Evolutionary conservation across 1,284 basidiomycete genomes (phyloP).

Genomic region (Cryptococcus deneoformans): DNA sequence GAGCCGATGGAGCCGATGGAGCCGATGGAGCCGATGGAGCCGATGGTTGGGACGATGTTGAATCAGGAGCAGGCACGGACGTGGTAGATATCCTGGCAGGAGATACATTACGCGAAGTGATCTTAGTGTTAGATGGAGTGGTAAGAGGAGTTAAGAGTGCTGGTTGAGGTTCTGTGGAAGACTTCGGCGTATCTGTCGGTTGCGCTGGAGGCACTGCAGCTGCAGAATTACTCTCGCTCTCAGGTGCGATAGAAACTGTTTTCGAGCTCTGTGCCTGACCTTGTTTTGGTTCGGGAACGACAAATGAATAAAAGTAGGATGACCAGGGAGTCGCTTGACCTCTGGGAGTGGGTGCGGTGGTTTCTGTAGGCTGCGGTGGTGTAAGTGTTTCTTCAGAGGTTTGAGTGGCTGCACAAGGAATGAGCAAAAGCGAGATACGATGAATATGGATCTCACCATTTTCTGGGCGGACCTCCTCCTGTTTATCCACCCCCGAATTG

Average conservation of each 20-base stretch:
- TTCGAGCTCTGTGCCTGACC: not conserved
- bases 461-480: not conserved
- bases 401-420: not conserved
- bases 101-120: not conserved
- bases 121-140: not conserved
- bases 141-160: not conserved
- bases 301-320: conserved; percentile 27
- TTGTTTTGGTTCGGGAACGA: conserved; percentile 7
- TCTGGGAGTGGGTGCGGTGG: not conserved
- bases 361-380: not conserved
- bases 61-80: not conserved
- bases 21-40: not conserved
- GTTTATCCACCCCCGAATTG: not conserved
- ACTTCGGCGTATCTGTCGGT: not conserved
- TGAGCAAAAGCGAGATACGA: too few species aligned
- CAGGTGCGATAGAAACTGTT: conserved; percentile 3
- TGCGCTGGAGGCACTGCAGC: conserved; percentile 7
- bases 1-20: too few species aligned
- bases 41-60: too few species aligned
- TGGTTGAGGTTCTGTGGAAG: conserved; percentile 1
- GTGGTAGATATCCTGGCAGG: conserved; percentile 2
- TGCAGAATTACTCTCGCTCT: conserved; percentile 15
- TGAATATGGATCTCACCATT: not conserved
- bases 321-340: conserved; percentile 15
- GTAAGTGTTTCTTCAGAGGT: not conserved